These are phyloP conservation scores for Rutidosis leptorrhynchoides DNA, from an alignment of 129 eudicot species.

Conservation along the genomic window DNA sequence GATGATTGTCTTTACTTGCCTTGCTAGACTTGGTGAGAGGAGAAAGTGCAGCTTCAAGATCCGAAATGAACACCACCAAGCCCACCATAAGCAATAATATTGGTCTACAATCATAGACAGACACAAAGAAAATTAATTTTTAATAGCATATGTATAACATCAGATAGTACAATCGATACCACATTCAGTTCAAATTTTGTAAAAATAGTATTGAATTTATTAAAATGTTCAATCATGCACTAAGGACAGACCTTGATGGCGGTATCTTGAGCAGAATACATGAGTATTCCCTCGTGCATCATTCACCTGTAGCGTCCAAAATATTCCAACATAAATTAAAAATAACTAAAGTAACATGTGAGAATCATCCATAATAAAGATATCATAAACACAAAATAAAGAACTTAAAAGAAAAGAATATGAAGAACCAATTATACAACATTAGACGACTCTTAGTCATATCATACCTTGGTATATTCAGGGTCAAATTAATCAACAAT, in stretches of 20 bases:
- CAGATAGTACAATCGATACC: slow-evolving; percentile 7
- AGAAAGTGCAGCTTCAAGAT: slow-evolving; percentile 89
- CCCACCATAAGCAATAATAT: slow-evolving; percentile 84
- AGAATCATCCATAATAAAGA: too few species aligned
- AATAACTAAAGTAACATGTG: too few species aligned
- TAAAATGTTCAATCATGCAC: slow-evolving; percentile 23
- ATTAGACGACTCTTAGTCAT: too few species aligned
- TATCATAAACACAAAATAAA: too few species aligned
- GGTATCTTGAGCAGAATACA: slow-evolving; percentile 91
- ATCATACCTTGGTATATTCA: too few species aligned
- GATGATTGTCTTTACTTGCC: slow-evolving; percentile 60
- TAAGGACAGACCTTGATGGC: slow-evolving; percentile 72
- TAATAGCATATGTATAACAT: slow-evolving; percentile 7
- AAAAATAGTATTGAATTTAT: neutral
- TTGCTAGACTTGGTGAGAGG: slow-evolving; percentile 70
- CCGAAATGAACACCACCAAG: slow-evolving; percentile 95
- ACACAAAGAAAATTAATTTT: neutral
- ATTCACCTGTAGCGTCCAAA: slow-evolving; percentile 84
- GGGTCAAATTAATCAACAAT: too few species aligned
- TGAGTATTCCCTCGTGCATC: slow-evolving; percentile 85
- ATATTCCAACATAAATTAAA: too few species aligned
- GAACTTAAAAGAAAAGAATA: too few species aligned
- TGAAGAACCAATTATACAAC: too few species aligned
- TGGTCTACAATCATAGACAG: slow-evolving; percentile 47
- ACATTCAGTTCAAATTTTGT: slow-evolving; percentile 19